Base-by-base conservation (phyloP, 1,139 yeast species). In the Sugiyamaella japonica region DNA sequence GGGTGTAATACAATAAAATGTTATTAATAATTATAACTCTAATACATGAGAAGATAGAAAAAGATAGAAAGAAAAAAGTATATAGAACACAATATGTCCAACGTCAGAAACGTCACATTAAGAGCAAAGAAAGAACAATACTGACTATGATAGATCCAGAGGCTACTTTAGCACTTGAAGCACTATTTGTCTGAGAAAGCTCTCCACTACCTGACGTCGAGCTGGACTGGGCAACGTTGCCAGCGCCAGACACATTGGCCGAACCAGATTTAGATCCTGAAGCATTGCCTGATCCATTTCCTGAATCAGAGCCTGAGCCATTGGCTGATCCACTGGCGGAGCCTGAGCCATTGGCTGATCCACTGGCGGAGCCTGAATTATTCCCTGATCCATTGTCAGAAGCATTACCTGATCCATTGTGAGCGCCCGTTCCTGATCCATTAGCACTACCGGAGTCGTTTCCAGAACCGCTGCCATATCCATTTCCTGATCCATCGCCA, bases 101-200 rank as follows among this genome's bases (percentile, higher is more conserved):
- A 29, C n/a, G 31, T 34, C 32, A 34, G n/a, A 28, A 39, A 48
- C 23, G 39, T 48, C 39, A 48, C 29, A 48, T 15, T 16, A 48
- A 29, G n/a, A 48, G 15, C 36, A 40, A 34, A 13, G 48, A 44
- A 20, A 43, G 34, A 38, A 50, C 31, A 50, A 50, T n/a, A 50
- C 44, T 31, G 31, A 39, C 38, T 20, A 29, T 7, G n/a, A 50
- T 13, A 31, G 49, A 45, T 15, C 38, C 39, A 5, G 39, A 38
- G 15, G 44, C 40, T 2, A 31, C 45, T 25, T 25, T 39, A 32
- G 20, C n/a, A 12, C 51, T 20, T 5, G 51, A 41, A 5, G 51
- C 51, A 29, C 46, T 31, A n/a, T 16, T 48, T 12, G 45, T 17
- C 29, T 48, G 51, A 4, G 25, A 45, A 10, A 48, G 7, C 12